phyloP scores from a whole-genome alignment of 371 early-diverging fungal species.

The Haplosporangium sp. region DNA sequence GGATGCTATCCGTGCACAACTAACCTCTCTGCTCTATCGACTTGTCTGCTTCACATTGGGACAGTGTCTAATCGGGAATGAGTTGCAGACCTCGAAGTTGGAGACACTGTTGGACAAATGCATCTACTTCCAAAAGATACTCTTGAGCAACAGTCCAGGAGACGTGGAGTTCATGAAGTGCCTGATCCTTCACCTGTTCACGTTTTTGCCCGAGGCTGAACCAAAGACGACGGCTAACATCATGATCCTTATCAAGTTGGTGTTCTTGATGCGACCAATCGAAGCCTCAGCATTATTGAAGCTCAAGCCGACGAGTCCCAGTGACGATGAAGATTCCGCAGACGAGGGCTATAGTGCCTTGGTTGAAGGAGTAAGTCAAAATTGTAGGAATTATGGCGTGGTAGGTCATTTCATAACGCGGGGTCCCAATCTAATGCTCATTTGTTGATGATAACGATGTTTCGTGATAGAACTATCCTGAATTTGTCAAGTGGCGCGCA shows the following conservation, averaged over 20 bases:
- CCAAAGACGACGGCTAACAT: conserved; percentile 61
- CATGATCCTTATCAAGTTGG: conserved; percentile 56
- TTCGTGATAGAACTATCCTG: conserved; percentile 37
- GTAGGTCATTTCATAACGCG: too few species aligned
- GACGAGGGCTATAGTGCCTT: conserved; percentile 67
- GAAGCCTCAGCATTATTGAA: conserved; percentile 35
- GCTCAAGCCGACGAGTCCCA: conserved; percentile 47
- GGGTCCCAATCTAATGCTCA: not conserved
- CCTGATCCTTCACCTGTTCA: conserved; percentile 73
- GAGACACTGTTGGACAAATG: conserved; percentile 70
- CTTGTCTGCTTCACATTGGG: conserved; percentile 63
- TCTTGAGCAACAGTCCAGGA: conserved; percentile 65
- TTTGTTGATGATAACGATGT: not conserved
- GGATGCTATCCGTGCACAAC: conserved; percentile 25
- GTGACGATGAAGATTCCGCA: conserved; percentile 47
- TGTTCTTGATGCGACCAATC: conserved; percentile 44
- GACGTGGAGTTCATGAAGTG: conserved; percentile 75
- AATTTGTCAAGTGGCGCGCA: conserved; percentile 41
- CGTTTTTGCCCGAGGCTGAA: conserved; percentile 62
- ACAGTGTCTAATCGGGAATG: conserved; percentile 38
- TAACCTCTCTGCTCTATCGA: conserved; percentile 68
- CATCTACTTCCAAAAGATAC: conserved; percentile 76
- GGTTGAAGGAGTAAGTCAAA: conserved; percentile 69
- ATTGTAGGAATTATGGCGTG: conserved; percentile 16
- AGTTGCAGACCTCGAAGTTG: conserved; percentile 37